Conservation (phyloP, 208 protist genomes). For the Trypanosoma brucei region DNA sequence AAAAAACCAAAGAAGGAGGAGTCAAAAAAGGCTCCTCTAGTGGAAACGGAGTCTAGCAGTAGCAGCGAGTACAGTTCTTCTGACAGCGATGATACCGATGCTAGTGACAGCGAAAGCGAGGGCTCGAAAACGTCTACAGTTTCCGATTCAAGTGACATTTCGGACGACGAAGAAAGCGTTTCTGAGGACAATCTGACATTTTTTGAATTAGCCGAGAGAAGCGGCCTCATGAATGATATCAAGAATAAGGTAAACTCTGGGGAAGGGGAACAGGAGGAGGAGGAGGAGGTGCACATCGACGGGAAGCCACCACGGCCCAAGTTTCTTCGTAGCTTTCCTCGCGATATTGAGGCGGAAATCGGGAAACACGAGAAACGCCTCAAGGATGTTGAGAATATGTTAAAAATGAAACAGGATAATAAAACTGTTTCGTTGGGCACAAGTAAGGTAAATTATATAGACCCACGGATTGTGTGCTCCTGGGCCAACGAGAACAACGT, state of each 20-base stretch:
- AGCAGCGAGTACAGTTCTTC: neutral
- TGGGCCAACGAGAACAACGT: constrained; percentile 94
- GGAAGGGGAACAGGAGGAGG: constrained; percentile 32
- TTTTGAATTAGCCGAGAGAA: constrained; percentile 45
- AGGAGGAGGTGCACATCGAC: constrained; percentile 34
- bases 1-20: neutral
- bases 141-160: neutral
- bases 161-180: neutral
- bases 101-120: constrained; percentile 13
- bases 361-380: constrained; percentile 66
- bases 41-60: neutral
- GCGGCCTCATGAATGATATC: constrained; percentile 46
- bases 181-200: constrained; percentile 48
- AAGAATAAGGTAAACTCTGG: neutral
- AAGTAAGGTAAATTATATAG: constrained; percentile 99
- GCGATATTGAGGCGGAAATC: constrained; percentile 59
- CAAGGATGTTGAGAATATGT: constrained; percentile 79
- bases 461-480: constrained; percentile 97
- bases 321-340: constrained; percentile 62
- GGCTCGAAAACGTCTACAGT: neutral
- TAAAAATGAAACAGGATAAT: constrained; percentile 87
- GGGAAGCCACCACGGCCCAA: constrained; percentile 66
- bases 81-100: neutral
- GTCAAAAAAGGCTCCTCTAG: neutral
- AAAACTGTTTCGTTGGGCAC: constrained; percentile 94